A percentile compares a stretch with the other conserved stretches of the same genome.
These are phyloP conservation scores for Geum urbanum DNA, from an alignment of 306 rosid genomes.

Conservation along the genomic window DNA sequence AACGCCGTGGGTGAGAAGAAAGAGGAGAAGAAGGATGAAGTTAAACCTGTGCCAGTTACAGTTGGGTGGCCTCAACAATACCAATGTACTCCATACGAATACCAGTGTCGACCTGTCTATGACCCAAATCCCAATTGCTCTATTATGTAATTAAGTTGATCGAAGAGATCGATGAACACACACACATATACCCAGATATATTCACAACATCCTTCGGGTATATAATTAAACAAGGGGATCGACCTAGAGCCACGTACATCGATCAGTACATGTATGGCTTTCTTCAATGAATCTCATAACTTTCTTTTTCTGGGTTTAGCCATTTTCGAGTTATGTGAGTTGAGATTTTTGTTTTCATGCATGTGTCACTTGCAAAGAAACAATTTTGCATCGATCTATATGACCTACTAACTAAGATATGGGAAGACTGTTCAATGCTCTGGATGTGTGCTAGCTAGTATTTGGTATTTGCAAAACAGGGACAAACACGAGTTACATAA, in stretches of 20 bases:
- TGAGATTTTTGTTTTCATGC: no score
- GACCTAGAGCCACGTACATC: neutral
- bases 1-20: conserved; percentile 6
- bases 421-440: no score
- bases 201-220: neutral
- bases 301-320: neutral
- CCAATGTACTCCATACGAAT: no score
- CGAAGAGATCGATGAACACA: no score
- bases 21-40: conserved; percentile 14
- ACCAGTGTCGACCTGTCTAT: no score
- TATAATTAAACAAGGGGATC: no score
- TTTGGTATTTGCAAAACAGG: neutral
- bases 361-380: no score
- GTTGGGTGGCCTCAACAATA: neutral
- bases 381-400: no score
- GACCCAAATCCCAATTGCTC: conserved; percentile 2
- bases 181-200: neutral
- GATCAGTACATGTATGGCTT: neutral
- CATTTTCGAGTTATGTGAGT: no score
- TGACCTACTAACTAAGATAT: no score
- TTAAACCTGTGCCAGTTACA: neutral
- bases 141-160: neutral
- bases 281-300: neutral
- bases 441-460: neutral
- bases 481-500: neutral